Conservation (phyloP, 164 flowering plant species). For the Vitis labrusca region DNA sequence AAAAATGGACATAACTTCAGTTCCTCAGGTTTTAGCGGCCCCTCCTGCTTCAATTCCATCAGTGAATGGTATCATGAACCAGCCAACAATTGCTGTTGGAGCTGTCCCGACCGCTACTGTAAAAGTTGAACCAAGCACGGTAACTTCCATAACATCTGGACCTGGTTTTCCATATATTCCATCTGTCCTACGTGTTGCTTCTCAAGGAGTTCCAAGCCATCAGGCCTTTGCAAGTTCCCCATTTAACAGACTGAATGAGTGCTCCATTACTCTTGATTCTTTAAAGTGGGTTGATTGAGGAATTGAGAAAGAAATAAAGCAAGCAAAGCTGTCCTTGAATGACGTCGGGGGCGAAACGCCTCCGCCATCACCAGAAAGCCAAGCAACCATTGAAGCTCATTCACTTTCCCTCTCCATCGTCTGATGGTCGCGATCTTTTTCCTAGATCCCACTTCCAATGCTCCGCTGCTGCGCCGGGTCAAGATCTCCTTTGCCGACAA, state of each 20-base stretch:
- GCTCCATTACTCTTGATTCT: too few relatives aligned
- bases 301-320: too few relatives aligned
- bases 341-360: too few relatives aligned
- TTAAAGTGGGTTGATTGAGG: too few relatives aligned
- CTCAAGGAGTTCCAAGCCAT: constrained; percentile 61
- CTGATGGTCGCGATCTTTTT: constrained; percentile 38
- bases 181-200: constrained; percentile 50
- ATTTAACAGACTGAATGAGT: too few relatives aligned
- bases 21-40: constrained; percentile 57
- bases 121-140: constrained; percentile 83
- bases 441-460: constrained; percentile 26
- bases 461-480: constrained; percentile 40
- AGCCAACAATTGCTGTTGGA: constrained; percentile 57
- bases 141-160: constrained; percentile 50
- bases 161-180: constrained; percentile 62
- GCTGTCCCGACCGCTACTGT: constrained; percentile 69
- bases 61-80: constrained; percentile 68
- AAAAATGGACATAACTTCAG: constrained; percentile 56
- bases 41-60: constrained; percentile 60
- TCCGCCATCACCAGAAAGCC: too few relatives aligned
- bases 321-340: too few relatives aligned
- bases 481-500: constrained; percentile 38
- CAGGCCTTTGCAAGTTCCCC: constrained; percentile 33
- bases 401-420: constrained; percentile 17
- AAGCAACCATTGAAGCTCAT: too few relatives aligned